A percentile compares a stretch with the other conserved stretches of the same genome.
These are phyloP conservation scores for Epichloe sibirici DNA, from an alignment of 2,329 filamentous ascomycete genomes.

Conservation along the genomic window DNA sequence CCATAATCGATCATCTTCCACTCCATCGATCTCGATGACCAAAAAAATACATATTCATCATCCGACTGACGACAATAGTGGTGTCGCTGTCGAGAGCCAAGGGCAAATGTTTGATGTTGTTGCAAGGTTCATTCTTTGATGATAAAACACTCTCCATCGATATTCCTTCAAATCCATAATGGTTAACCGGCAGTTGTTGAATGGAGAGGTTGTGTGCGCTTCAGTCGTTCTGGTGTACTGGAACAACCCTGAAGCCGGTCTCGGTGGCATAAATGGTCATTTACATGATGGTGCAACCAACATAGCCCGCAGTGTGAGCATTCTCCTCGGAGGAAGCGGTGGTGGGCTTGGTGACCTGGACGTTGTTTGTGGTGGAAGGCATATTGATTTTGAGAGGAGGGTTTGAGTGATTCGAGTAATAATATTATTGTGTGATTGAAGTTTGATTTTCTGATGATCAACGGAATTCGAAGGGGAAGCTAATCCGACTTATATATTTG, in stretches of 20 bases:
- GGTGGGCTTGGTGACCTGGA: constrained; percentile 11
- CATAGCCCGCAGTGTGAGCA: not conserved
- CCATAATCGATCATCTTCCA: not conserved
- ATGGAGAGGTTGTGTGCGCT: not conserved
- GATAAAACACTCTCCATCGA: not conserved
- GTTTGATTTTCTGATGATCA: not conserved
- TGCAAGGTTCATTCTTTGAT: not conserved
- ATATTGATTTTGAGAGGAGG: constrained; percentile 12
- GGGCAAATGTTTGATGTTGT: not conserved
- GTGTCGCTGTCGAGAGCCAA: not conserved
- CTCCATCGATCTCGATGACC: not conserved
- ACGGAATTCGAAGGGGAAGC: not conserved
- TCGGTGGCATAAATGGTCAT: not conserved
- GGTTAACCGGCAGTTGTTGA: not conserved
- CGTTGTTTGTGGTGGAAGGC: constrained; percentile 16
- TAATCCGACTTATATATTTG: not conserved
- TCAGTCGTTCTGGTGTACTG: not conserved
- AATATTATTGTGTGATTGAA: not conserved
- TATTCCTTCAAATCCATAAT: not conserved
- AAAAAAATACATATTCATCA: not conserved
- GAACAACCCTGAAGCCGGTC: not conserved
- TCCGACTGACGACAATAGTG: not conserved
- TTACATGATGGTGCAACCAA: constrained; percentile 24
- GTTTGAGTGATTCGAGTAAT: not conserved
- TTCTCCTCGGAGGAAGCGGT: constrained; percentile 8